Conservation (phyloP, 441 rosid genomes). For the Erodium texanum region DNA sequence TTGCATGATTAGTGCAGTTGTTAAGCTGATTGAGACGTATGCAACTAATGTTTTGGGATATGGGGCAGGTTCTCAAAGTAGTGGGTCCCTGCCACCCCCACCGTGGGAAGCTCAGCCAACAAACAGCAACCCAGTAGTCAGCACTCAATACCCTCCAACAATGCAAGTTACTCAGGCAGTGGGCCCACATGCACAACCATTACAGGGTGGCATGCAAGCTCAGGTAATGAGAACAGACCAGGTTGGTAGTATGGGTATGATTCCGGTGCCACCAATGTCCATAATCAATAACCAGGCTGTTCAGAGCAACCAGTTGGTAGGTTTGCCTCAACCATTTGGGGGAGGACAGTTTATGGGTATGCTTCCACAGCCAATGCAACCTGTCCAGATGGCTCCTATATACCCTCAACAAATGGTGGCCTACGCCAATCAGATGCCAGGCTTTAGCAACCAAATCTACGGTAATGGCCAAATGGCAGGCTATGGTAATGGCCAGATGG, state of each 20-base stretch:
- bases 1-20: not conserved
- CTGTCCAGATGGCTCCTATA: slow-evolving; percentile 41
- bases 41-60: slow-evolving; percentile 20
- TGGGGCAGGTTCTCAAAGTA: slow-evolving; percentile 53
- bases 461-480: not conserved
- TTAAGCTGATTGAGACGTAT: not conserved
- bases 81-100: slow-evolving; percentile 74
- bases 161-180: slow-evolving; percentile 47
- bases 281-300: slow-evolving; percentile 22
- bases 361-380: slow-evolving; percentile 48
- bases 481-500: too few species aligned
- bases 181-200: slow-evolving; percentile 42
- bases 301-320: slow-evolving; percentile 34
- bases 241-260: slow-evolving; percentile 36
- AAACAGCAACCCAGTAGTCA: slow-evolving; percentile 47
- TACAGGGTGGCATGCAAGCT: slow-evolving; percentile 12
- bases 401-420: slow-evolving; percentile 56
- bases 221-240: slow-evolving; percentile 32
- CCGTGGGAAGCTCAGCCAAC: slow-evolving; percentile 94
- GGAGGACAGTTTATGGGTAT: slow-evolving; percentile 51
- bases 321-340: slow-evolving; percentile 32
- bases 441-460: slow-evolving; percentile 40
- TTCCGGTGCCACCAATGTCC: slow-evolving; percentile 46
- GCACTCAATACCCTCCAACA: slow-evolving; percentile 54
- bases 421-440: slow-evolving; percentile 11